Evolutionary conservation across 2,329 filamentous ascomycete genomes (phyloP).

Genomic region (Rutstroemia sydowiana): DNA sequence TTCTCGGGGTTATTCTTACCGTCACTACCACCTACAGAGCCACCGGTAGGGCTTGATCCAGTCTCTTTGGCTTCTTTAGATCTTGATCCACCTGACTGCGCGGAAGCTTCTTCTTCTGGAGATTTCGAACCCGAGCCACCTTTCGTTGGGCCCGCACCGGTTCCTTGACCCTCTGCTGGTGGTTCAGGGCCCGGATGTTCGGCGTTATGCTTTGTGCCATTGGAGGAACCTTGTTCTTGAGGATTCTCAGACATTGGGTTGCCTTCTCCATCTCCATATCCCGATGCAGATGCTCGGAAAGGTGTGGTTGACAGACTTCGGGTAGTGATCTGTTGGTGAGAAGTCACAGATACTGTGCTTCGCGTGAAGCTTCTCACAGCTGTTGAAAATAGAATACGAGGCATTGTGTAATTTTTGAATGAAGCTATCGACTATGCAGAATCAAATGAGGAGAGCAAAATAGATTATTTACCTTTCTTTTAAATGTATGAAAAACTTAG

Average conservation of each 20-base stretch:
- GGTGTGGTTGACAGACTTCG: constrained; percentile 18
- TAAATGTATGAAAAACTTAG: no score
- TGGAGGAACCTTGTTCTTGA: constrained; percentile 31
- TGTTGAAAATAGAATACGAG: constrained; percentile 14
- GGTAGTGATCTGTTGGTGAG: constrained; percentile 11
- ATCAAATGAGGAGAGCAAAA: no score
- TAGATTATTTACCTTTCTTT: no score
- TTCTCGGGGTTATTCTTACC: constrained; percentile 17
- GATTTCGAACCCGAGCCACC: constrained; percentile 17
- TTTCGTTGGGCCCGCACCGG: constrained; percentile 33
- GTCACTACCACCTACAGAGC: constrained; percentile 19
- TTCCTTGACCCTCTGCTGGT: constrained; percentile 35
- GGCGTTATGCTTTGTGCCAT: constrained; percentile 27
- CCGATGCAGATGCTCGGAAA: constrained; percentile 20
- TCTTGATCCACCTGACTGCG: constrained; percentile 34
- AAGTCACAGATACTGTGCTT: constrained; percentile 5
- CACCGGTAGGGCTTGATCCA: constrained; percentile 28
- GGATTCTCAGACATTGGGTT: constrained; percentile 33
- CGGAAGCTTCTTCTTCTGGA: constrained; percentile 31
- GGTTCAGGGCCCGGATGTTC: constrained; percentile 39
- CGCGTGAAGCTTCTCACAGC: constrained; percentile 14
- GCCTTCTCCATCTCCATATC: constrained; percentile 37
- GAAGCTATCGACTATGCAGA: not conserved
- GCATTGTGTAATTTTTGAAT: constrained; percentile 12
- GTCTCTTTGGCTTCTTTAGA: constrained; percentile 36